Evolutionary conservation across 2,329 filamentous ascomycete species (phyloP).

Genomic region (Didymella lethalis): DNA sequence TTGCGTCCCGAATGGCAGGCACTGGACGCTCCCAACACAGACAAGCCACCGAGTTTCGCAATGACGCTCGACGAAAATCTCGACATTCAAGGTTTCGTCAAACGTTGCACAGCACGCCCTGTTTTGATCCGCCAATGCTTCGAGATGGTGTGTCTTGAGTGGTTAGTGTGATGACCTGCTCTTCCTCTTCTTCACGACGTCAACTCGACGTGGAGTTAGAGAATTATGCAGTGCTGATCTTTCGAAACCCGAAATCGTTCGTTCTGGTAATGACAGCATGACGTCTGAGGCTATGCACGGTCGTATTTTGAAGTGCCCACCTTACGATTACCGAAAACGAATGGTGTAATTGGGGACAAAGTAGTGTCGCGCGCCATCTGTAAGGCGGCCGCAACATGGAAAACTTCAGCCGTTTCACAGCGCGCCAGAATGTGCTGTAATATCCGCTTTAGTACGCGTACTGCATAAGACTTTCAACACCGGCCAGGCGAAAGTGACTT

Average conservation of each 20-base stretch:
- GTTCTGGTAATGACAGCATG: slow-evolving; percentile 7
- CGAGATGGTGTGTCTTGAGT: slow-evolving; percentile 2
- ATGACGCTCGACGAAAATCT: slow-evolving; percentile 26
- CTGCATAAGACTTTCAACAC: slow-evolving; percentile 9
- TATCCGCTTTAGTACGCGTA: slow-evolving; percentile 15
- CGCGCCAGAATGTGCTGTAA: slow-evolving; percentile 13
- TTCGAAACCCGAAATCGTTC: slow-evolving; percentile 5
- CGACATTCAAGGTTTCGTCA: slow-evolving; percentile 26
- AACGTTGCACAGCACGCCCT: slow-evolving; percentile 29
- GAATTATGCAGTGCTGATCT: slow-evolving; percentile 4
- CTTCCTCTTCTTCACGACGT: slow-evolving; percentile 4
- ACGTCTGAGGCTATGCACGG: slow-evolving; percentile 13
- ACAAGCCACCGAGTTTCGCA: slow-evolving; percentile 18
- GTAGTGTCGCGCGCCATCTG: slow-evolving; percentile 16
- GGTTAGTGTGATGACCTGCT: background rate
- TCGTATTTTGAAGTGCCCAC: slow-evolving; percentile 1
- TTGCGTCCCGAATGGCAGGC: background rate
- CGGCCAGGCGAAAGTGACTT: slow-evolving; percentile 3
- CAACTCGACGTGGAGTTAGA: slow-evolving; percentile 5
- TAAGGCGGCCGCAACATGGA: slow-evolving; percentile 19
- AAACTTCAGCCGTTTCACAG: slow-evolving; percentile 14
- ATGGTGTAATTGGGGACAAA: slow-evolving; percentile 7
- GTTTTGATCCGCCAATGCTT: slow-evolving; percentile 15
- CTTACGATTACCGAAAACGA: slow-evolving; percentile 15
- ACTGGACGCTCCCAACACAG: slow-evolving; percentile 5